A percentile compares a stretch with the other conserved stretches of the same genome.
These are phyloP conservation scores for Albifimbria verrucaria DNA, from an alignment of 2,329 filamentous ascomycete species.

Conservation along the genomic window DNA sequence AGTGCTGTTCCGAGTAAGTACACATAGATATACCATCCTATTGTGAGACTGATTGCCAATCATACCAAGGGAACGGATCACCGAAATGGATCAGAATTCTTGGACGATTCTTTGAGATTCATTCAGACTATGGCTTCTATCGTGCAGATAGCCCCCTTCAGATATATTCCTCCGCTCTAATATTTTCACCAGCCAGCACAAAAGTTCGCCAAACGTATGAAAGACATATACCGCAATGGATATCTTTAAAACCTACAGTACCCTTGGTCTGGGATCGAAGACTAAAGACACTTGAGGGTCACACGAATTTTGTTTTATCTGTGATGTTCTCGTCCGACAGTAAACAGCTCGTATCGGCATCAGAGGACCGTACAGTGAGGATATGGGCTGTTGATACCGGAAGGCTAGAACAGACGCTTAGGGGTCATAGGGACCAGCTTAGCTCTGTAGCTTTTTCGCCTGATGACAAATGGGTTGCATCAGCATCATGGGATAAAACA, in stretches of 20 bases:
- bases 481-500: background rate
- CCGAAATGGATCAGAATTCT: background rate
- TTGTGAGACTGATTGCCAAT: too few species aligned
- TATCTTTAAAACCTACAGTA: conserved; percentile 9
- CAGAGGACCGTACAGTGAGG: conserved; percentile 2
- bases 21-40: too few species aligned
- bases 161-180: conserved; percentile 19
- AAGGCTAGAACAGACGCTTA: background rate
- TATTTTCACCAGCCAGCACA: conserved; percentile 20
- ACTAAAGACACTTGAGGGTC: conserved; percentile 9
- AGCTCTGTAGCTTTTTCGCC: conserved; percentile 3
- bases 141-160: conserved; percentile 18
- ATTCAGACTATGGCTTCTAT: background rate
- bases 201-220: conserved; percentile 10
- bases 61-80: too few species aligned
- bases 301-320: background rate
- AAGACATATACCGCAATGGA: conserved; percentile 11
- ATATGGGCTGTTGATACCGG: background rate
- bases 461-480: conserved; percentile 4
- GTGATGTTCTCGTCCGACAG: conserved; percentile 1
- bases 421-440: conserved; percentile 1
- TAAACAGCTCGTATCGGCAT: conserved; percentile 1
- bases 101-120: background rate
- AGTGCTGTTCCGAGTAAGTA: too few species aligned
- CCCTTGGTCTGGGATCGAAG: conserved; percentile 14